phyloP scores from a whole-genome alignment of 2,329 filamentous ascomycete species.

The Onygena corvina region DNA sequence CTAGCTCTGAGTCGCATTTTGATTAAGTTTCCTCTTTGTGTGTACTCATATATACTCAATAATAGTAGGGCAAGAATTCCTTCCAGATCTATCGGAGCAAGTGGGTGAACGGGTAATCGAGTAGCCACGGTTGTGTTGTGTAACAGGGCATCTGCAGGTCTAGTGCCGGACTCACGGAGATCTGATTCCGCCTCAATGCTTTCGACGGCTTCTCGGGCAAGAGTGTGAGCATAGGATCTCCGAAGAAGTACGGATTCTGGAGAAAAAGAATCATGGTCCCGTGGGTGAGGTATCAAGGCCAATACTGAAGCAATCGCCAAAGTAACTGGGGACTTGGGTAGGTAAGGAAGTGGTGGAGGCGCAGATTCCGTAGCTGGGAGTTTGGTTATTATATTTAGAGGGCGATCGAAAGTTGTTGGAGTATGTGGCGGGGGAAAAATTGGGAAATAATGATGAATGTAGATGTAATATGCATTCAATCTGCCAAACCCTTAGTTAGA shows the following conservation, averaged over 20 bases:
- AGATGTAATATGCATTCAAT: slow-evolving; percentile 37
- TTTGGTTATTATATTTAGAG: slow-evolving; percentile 25
- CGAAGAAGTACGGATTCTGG: slow-evolving; percentile 27
- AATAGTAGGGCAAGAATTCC: slow-evolving; percentile 31
- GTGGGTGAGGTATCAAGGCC: slow-evolving; percentile 33
- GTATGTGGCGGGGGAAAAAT: slow-evolving; percentile 31
- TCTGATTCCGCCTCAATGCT: slow-evolving; percentile 35
- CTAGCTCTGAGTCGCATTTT: slow-evolving; percentile 38
- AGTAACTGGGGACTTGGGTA: slow-evolving; percentile 33
- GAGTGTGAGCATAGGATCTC: slow-evolving; percentile 30
- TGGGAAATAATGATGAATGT: slow-evolving; percentile 36
- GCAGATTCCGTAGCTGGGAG: slow-evolving; percentile 23
- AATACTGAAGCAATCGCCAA: slow-evolving; percentile 35
- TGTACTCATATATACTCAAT: slow-evolving; percentile 37
- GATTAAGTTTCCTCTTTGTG: slow-evolving; percentile 34
- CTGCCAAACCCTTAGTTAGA: slow-evolving; percentile 18
- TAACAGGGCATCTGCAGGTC: slow-evolving; percentile 32
- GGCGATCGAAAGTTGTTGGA: slow-evolving; percentile 23
- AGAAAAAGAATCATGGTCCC: slow-evolving; percentile 28
- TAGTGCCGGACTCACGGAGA: slow-evolving; percentile 29
- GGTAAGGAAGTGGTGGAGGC: slow-evolving; percentile 25
- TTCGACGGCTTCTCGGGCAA: slow-evolving; percentile 29
- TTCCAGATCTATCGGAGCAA: slow-evolving; percentile 32
- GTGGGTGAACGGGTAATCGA: slow-evolving; percentile 29
- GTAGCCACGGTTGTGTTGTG: slow-evolving; percentile 23